Evolutionary conservation across 306 rosid species (phyloP).

Genomic region (Rubus parviflorus): DNA sequence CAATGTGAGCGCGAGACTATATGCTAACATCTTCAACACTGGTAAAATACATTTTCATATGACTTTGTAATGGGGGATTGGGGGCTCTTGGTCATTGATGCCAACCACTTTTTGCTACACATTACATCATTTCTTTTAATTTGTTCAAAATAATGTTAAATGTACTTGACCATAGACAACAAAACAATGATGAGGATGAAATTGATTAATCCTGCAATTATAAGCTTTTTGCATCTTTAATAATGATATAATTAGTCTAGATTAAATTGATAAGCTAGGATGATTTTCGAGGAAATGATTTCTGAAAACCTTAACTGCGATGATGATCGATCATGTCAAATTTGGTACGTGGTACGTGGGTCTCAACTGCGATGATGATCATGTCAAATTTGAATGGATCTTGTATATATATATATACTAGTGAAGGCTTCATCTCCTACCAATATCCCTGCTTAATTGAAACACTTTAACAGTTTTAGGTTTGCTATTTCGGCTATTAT

Average conservation of each 20-base stretch:
- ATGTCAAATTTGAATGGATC: neutral
- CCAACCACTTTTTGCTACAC: neutral
- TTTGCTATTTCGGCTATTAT: too few species aligned
- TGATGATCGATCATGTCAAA: too few species aligned
- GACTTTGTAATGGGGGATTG: too few species aligned
- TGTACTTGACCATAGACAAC: conserved; percentile 12
- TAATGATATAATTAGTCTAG: conserved; percentile 11
- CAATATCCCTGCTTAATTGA: neutral
- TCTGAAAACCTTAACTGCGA: too few species aligned
- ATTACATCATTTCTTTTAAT: neutral
- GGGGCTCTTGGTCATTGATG: too few species aligned
- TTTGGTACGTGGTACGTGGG: conserved; percentile 13
- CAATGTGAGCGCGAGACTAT: too few species aligned
- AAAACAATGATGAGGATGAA: conserved; percentile 5
- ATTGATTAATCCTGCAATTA: conserved; percentile 4
- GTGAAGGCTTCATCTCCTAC: neutral
- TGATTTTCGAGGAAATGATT: too few species aligned
- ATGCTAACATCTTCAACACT: too few species aligned
- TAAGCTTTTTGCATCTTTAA: conserved; percentile 17
- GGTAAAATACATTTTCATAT: too few species aligned
- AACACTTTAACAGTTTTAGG: too few species aligned
- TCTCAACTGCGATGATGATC: conserved; percentile 18
- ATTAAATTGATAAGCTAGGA: neutral
- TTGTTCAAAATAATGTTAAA: conserved; percentile 3
- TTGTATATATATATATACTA: neutral